Evolutionary conservation across 306 rosid species (phyloP).

Genomic region (Malus sylvestris): DNA sequence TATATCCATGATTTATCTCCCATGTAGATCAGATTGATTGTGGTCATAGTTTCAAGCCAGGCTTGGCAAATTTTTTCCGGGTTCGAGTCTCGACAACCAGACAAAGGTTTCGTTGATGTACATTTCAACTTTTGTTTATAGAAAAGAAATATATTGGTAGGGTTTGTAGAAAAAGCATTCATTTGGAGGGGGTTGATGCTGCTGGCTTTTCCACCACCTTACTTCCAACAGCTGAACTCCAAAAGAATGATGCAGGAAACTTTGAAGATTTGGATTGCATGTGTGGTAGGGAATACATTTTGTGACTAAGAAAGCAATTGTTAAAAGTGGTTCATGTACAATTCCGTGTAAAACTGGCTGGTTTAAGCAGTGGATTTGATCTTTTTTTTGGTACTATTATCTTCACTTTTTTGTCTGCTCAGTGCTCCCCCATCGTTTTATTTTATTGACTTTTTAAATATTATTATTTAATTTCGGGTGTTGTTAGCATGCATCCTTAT

Average conservation of each 20-base stretch:
- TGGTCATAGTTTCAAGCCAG: constrained; percentile 27
- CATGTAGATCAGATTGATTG: constrained; percentile 28
- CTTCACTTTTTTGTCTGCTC: background rate
- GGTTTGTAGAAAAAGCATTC: background rate
- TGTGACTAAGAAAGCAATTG: background rate
- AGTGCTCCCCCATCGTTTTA: background rate
- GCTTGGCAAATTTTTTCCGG: constrained; percentile 13
- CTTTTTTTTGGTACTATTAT: background rate
- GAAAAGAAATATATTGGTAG: constrained; percentile 22
- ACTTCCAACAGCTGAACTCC: background rate
- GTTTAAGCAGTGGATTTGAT: background rate
- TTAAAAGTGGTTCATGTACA: background rate
- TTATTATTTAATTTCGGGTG: too few relatives aligned
- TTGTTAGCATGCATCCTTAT: background rate
- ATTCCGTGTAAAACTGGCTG: background rate
- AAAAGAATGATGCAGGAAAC: background rate
- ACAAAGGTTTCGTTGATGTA: constrained; percentile 21
- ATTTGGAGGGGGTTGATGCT: background rate
- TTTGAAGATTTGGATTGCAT: background rate
- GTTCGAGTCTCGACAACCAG: constrained; percentile 4
- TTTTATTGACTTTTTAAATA: background rate
- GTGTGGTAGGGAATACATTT: background rate
- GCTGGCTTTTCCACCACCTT: background rate
- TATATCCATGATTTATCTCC: constrained; percentile 43
- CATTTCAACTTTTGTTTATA: constrained; percentile 39